Percentiles rank a stretch among this genome's conserved stretches.
phyloP scores from a whole-genome alignment of 2,329 filamentous ascomycete species.

The Fusarium sp. region DNA sequence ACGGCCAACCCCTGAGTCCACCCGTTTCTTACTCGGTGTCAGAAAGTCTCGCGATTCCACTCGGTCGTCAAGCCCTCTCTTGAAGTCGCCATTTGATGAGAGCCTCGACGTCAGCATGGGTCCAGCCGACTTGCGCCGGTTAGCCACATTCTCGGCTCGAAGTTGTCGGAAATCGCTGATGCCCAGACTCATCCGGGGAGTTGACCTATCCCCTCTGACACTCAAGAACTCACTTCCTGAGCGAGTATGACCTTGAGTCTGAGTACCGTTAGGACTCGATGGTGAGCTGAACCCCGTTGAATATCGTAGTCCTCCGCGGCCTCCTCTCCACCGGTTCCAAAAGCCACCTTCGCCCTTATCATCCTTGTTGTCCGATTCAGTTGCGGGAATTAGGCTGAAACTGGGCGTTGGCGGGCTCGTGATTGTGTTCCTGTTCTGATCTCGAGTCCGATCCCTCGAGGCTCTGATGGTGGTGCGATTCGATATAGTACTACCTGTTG shows the following conservation, averaged over 20 bases:
- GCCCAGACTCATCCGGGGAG: constrained; percentile 46
- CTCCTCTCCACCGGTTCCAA: constrained; percentile 63
- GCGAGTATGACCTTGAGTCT: constrained; percentile 50
- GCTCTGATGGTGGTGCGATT: constrained; percentile 41
- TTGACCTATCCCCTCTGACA: constrained; percentile 47
- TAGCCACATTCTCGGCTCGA: constrained; percentile 39
- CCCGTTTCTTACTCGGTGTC: constrained; percentile 43
- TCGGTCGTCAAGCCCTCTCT: constrained; percentile 30
- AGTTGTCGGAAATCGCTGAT: constrained; percentile 42
- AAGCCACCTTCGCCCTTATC: constrained; percentile 58
- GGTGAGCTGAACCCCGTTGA: constrained; percentile 40
- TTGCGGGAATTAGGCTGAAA: constrained; percentile 57
- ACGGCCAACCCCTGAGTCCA: constrained; percentile 48
- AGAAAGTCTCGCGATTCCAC: constrained; percentile 31
- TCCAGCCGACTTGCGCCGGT: constrained; percentile 46
- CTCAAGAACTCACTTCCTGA: constrained; percentile 35
- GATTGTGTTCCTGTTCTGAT: constrained; percentile 40
- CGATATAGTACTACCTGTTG: constrained; percentile 48
- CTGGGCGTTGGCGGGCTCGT: constrained; percentile 61
- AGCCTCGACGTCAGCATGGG: constrained; percentile 34
- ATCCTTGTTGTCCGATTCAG: constrained; percentile 49
- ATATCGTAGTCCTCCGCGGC: constrained; percentile 49
- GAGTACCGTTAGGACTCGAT: constrained; percentile 26
- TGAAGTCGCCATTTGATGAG: constrained; percentile 36
- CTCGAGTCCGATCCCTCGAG: constrained; percentile 36